A percentile compares a stretch with the other conserved stretches of the same genome.
Evolutionary conservation across 805 yeast species (phyloP).

Genomic region (Saccharomycopsis malanga): DNA sequence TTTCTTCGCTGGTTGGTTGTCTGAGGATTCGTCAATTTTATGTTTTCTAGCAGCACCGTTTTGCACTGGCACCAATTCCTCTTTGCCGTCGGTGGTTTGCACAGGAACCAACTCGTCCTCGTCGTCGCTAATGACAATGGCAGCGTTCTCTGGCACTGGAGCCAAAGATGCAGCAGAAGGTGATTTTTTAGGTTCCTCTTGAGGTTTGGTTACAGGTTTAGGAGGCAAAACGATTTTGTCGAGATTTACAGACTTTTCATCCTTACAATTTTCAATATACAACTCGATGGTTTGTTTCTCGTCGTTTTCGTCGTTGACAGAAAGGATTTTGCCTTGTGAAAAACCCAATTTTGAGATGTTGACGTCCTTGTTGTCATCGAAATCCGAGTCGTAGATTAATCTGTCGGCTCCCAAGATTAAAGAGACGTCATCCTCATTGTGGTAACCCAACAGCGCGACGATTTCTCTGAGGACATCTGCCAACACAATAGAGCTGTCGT

Average conservation of each 20-base stretch:
- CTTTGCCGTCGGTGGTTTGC: conserved; percentile 6
- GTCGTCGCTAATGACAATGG: not conserved
- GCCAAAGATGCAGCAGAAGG: not conserved
- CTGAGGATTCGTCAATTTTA: conserved; percentile 3
- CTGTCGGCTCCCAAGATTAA: conserved; percentile 51
- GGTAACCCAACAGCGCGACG: conserved; percentile 44
- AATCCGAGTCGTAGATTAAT: conserved; percentile 78
- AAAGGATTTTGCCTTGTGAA: conserved; percentile 51
- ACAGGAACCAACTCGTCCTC: conserved; percentile 3
- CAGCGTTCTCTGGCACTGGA: not conserved
- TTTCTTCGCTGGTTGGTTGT: conserved; percentile 1
- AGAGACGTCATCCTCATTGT: conserved; percentile 43
- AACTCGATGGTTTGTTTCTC: conserved; percentile 55
- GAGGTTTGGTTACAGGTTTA: not conserved
- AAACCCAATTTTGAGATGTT: conserved; percentile 49
- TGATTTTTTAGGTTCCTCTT: not conserved
- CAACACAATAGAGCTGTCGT: conserved; percentile 33
- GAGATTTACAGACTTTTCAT: not conserved
- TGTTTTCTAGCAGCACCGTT: conserved; percentile 8
- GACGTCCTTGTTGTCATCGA: conserved; percentile 63
- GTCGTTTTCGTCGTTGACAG: conserved; percentile 79
- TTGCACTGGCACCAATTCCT: not conserved
- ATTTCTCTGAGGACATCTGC: conserved; percentile 46
- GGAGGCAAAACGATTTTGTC: conserved; percentile 14
- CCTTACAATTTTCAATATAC: conserved; percentile 32